Evolutionary conservation across 495 filamentous ascomycete species (phyloP).

Genomic region (Aspergillus steynii): DNA sequence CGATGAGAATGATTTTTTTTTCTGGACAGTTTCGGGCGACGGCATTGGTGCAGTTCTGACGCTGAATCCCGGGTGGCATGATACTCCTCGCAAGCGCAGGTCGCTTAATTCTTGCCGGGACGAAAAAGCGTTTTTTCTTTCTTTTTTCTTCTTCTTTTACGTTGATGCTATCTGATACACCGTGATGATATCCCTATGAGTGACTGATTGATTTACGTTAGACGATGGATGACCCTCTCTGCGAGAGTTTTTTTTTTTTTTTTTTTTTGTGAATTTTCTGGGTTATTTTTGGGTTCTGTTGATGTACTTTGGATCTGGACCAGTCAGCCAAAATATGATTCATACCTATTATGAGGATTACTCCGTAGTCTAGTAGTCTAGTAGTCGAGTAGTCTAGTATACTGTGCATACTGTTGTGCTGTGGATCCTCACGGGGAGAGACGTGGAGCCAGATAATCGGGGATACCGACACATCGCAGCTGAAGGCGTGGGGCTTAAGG

Average conservation of each 20-base stretch:
- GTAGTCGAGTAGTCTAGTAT: too few species aligned
- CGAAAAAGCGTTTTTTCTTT: slow-evolving; percentile 13
- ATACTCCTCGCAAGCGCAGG: slow-evolving; percentile 18
- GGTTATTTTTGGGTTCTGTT: slow-evolving; percentile 1
- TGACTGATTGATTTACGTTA: not conserved
- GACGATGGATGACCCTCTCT: not conserved
- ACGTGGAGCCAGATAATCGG: not conserved
- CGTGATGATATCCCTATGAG: not conserved
- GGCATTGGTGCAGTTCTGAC: not conserved
- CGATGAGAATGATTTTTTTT: not conserved
- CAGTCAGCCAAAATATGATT: slow-evolving; percentile 10
- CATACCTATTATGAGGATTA: not conserved
- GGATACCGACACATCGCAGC: slow-evolving; percentile 20
- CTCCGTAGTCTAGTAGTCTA: too few species aligned
- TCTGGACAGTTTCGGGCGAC: not conserved
- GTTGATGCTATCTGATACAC: slow-evolving; percentile 11
- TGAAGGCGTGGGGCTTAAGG: slow-evolving; percentile 5
- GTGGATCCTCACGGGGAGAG: too few species aligned
- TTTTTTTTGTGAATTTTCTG: slow-evolving; percentile 1
- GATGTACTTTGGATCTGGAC: slow-evolving; percentile 10
- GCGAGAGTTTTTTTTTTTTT: not conserved
- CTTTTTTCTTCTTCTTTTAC: slow-evolving; percentile 9
- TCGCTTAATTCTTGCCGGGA: slow-evolving; percentile 15
- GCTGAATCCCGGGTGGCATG: slow-evolving; percentile 16
- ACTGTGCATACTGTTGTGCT: too few species aligned